Evolutionary conservation across 2,329 filamentous ascomycete species (phyloP), one percentile per base, ranked within the genome.

Genomic region (Sphaerulina musiva): DNA sequence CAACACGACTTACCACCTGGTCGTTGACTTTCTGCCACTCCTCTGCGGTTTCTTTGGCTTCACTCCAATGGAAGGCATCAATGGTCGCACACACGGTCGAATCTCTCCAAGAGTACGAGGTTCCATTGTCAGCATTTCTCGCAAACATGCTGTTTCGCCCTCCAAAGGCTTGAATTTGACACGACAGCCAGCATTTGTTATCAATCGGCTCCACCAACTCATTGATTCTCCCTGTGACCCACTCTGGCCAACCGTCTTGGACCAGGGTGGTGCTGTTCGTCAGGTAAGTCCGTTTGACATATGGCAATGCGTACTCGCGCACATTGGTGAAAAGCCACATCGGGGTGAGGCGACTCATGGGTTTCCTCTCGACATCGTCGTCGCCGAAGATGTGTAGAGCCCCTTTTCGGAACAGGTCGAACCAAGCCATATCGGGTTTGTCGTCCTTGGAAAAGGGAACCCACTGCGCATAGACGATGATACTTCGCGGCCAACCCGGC

Each of bases 391-490:
- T 17, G 71, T 69, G 14, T 66, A 64, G 51, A 62, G 63, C 14
- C 59, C 69, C 64, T 1, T 69, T 62, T 8, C 70, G 62, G 9
- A 76, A 58, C 26, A 66, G 64, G 43, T 74, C 62, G 42, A 76
- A 76, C 61, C 73, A 76, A 7, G 64, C 64, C 45, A 72, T 59
- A 38, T 63, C 59, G 43, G 60, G 58, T 43, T 73, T 70, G 54
- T 71, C 72, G 48, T 59, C 62, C 49, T 63, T 62, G 48, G 48
- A 63, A 14, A 74, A 69, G 0, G 75, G 75, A 1, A 75, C 73
- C 72, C 74, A 79, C 55, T 78, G 76, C 3, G 76, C 76, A 41
- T 76, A 78, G 9, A 78, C 68, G 4, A 77, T 62, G 14, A 78
- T 75, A 0, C 66, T 62, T 0, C 70, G 67, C 1, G 73, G 73